A percentile compares a stretch with the other conserved stretches of the same genome.
phyloP scores from a whole-genome alignment of 352 stramenopile genomes.

The Pythium rhizo-oryzae region DNA sequence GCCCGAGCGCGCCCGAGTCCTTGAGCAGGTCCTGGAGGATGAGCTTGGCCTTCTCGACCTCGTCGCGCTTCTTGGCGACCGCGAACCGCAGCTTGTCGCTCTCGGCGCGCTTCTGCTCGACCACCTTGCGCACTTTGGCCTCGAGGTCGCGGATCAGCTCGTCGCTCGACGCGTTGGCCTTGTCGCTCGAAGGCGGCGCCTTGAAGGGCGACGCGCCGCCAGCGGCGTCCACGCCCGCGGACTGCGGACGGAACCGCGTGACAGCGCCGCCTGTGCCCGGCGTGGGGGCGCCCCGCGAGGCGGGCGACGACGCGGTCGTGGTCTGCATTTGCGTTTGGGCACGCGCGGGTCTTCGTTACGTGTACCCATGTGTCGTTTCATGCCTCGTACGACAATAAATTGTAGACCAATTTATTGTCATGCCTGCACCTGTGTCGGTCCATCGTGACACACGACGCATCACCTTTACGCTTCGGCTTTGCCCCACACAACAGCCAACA shows the following conservation, averaged over 20 bases:
- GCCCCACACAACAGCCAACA: not conserved
- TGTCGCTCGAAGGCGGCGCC: slow-evolving; percentile 33
- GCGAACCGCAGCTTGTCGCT: slow-evolving; percentile 76
- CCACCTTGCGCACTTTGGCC: slow-evolving; percentile 73
- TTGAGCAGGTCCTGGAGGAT: slow-evolving; percentile 78
- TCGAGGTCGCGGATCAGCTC: slow-evolving; percentile 82
- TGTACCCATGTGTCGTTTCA: slow-evolving; percentile 8
- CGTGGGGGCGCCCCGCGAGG: not conserved
- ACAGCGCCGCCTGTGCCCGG: not conserved
- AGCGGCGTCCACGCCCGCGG: slow-evolving; percentile 10
- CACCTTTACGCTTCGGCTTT: slow-evolving; percentile 6
- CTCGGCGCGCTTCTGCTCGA: slow-evolving; percentile 76
- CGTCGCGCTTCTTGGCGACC: slow-evolving; percentile 67
- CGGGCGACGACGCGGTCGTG: slow-evolving; percentile 13
- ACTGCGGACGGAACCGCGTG: slow-evolving; percentile 23
- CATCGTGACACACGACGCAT: slow-evolving; percentile 26
- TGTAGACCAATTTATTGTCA: not conserved
- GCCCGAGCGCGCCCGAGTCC: slow-evolving; percentile 66
- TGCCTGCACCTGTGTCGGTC: too few species aligned
- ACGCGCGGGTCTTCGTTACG: not conserved
- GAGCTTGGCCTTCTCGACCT: slow-evolving; percentile 63
- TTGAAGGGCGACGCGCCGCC: slow-evolving; percentile 6
- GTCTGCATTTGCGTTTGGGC: slow-evolving; percentile 13
- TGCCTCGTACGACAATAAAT: not conserved
- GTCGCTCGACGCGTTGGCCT: slow-evolving; percentile 62